Evolutionary conservation across 257 asterid species (phyloP).

Genomic region (Ajuga chamaepitys): DNA sequence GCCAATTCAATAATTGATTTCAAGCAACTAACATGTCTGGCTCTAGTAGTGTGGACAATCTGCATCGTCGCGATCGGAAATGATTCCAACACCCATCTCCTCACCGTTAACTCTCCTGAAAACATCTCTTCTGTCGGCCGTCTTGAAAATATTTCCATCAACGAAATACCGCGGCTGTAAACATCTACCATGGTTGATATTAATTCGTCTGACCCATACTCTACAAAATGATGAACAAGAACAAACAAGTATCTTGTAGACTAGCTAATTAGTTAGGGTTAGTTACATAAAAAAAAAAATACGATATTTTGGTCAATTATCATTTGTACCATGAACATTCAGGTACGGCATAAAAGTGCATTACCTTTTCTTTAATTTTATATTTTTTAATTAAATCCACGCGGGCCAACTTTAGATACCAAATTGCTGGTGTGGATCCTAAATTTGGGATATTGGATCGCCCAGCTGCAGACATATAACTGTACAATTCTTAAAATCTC

Average conservation of each 20-base stretch:
- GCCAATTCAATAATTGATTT: neutral
- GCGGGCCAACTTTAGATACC: neutral
- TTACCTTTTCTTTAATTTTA: no score
- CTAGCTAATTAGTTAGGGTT: no score
- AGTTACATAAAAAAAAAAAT: no score
- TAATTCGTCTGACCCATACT: neutral
- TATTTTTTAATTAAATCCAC: neutral
- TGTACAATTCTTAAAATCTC: no score
- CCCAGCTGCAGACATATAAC: no score
- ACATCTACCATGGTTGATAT: neutral
- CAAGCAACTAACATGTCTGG: neutral
- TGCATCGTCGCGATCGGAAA: neutral
- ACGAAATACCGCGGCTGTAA: neutral
- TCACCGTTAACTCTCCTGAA: neutral
- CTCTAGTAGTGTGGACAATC: neutral
- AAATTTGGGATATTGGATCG: no score
- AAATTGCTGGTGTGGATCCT: neutral
- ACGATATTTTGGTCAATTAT: no score
- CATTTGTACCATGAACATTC: no score
- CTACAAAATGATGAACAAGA: neutral
- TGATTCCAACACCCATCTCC: neutral
- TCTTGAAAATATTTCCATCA: neutral
- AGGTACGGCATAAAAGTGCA: no score
- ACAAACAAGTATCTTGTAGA: no score
- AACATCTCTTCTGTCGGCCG: neutral